Conservation (phyloP, 2,329 filamentous ascomycete genomes). For the Colletotrichum sp. region DNA sequence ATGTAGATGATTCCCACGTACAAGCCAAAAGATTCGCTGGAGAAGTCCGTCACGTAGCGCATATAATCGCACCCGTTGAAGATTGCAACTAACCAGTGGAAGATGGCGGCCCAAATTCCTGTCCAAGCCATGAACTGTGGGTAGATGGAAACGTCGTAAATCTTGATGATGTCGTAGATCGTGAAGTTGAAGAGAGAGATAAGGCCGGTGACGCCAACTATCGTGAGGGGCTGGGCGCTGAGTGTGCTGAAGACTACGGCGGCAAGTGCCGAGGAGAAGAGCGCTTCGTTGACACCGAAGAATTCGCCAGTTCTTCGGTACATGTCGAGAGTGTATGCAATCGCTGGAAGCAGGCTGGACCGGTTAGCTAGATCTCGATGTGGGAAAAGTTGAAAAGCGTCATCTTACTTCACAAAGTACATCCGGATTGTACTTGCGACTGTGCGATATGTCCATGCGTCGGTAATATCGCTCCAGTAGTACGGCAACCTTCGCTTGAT, state of each 20-base stretch:
- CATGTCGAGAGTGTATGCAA: constrained; percentile 65
- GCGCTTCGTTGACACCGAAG: constrained; percentile 61
- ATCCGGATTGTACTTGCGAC: constrained; percentile 61
- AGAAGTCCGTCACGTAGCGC: constrained; percentile 63
- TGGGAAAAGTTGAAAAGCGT: background rate
- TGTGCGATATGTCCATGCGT: constrained; percentile 59
- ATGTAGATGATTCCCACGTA: constrained; percentile 63
- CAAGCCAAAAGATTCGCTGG: constrained; percentile 56
- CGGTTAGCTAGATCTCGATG: background rate
- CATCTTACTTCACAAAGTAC: constrained; percentile 51
- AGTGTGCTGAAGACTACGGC: constrained; percentile 59
- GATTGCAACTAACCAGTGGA: constrained; percentile 59
- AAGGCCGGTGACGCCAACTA: constrained; percentile 61
- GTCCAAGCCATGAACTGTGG: constrained; percentile 61
- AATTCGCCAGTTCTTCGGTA: constrained; percentile 57
- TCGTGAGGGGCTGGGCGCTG: constrained; percentile 57
- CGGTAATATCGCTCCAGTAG: constrained; percentile 59
- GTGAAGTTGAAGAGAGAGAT: constrained; percentile 64
- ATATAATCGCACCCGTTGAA: constrained; percentile 62
- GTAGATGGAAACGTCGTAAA: constrained; percentile 54
- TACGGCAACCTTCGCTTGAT: constrained; percentile 56
- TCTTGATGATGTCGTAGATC: constrained; percentile 59
- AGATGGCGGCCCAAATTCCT: constrained; percentile 61
- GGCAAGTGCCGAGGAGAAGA: constrained; percentile 59
- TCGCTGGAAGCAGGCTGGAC: constrained; percentile 55